Base-by-base conservation (phyloP, 257 asterid species). In the Primulina eburnea region DNA sequence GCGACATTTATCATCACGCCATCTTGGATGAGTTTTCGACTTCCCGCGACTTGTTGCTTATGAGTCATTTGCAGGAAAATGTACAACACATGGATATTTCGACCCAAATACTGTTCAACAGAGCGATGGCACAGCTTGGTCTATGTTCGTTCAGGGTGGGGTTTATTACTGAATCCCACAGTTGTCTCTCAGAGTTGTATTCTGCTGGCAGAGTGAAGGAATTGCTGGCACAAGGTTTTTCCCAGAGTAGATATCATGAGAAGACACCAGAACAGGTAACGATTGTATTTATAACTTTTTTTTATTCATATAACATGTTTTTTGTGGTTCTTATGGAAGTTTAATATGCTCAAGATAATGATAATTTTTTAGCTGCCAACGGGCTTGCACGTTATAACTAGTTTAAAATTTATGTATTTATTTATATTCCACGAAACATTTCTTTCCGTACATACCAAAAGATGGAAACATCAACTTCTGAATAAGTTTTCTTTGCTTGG, bases 101-200 rank as follows among this genome's bases (percentile, higher is more conserved):
- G 12, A 94, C 99, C 20, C 97, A 91, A 65, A 94, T 94, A 56
- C 87, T 94, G 59, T 91, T 86, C 78, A 94, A 91, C 72, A 83
- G 99, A 73, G 90, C 96, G 24, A 88, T 90, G 97, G 96, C 99
- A 7, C 99, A 94, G 72, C 96, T 94, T 69, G 99, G 97, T 60
- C 80, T 94, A 24, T 94, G 95, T 77, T 88, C 99, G 4, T 91
- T 90, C 81, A 82, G 97, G 80, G 88, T 61, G 12, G 97, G 96
- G 12, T 97, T 89, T 73, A 81, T 91, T 76, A 35, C 76, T 53
- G 99, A 94, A 68, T 90, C 83, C 64, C 96, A 87, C 35, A 72
- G 89, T 67, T 94, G 99, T 75, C 96, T 94, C 6, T 77, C 96
- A 6, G 99, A 94, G 68, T 90, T 94, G 62, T 91, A 91, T 64